Percentiles rank a stretch among this genome's conserved stretches.
These are phyloP conservation scores for Fagopyrum esculentum DNA, from an alignment of 148 eudicot species.

Conservation along the genomic window DNA sequence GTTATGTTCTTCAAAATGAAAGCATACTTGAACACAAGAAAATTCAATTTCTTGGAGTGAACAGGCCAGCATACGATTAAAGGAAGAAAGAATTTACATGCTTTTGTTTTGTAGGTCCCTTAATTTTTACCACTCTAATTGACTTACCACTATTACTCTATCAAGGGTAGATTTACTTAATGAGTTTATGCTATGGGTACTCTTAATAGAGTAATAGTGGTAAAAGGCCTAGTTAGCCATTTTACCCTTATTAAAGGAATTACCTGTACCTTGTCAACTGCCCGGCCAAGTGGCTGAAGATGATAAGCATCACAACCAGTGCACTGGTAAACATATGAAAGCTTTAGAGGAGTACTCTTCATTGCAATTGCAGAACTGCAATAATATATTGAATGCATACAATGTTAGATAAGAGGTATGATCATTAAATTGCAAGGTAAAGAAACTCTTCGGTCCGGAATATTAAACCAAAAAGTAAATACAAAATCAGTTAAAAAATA, in stretches of 20 bases:
- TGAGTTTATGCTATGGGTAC: too few species aligned
- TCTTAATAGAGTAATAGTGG: too few species aligned
- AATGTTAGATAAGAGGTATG: neutral
- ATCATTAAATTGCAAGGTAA: neutral
- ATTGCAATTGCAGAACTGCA: constrained; percentile 88
- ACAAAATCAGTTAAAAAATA: neutral
- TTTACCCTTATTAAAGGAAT: neutral
- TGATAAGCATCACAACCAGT: constrained; percentile 96
- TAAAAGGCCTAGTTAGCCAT: too few species aligned
- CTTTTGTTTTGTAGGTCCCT: too few species aligned
- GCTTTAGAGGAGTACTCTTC: constrained; percentile 97
- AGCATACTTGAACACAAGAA: neutral
- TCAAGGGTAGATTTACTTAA: too few species aligned
- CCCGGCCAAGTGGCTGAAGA: constrained; percentile 86
- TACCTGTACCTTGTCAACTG: constrained; percentile 67
- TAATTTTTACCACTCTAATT: too few species aligned
- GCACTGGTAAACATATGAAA: constrained; percentile 88
- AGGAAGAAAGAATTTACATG: too few species aligned
- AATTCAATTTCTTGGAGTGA: neutral
- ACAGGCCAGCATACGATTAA: neutral
- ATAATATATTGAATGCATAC: constrained; percentile 6
- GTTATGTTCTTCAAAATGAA: neutral
- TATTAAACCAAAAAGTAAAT: neutral
- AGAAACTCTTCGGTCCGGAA: neutral
- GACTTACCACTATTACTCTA: too few species aligned